Percentiles rank a stretch among this genome's conserved stretches.
Evolutionary conservation across 2,329 filamentous ascomycete species (phyloP).

Genomic region (Epicoccum sorghinum): DNA sequence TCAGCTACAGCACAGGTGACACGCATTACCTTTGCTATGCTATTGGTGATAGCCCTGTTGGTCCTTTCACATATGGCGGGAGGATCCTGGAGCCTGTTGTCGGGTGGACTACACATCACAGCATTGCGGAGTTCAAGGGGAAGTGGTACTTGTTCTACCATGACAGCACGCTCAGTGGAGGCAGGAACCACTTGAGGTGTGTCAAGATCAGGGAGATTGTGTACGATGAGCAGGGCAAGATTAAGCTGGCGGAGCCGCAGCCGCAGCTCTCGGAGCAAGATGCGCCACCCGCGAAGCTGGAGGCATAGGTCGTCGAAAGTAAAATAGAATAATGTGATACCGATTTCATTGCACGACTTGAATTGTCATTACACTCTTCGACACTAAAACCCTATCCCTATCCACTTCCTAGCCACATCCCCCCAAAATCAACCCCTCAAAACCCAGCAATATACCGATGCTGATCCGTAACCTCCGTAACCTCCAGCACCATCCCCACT

Average conservation of each 20-base stretch:
- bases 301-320: neutral
- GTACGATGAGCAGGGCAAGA: slow-evolving; percentile 70
- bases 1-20: slow-evolving; percentile 79
- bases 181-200: slow-evolving; percentile 72
- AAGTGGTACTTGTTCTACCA: slow-evolving; percentile 80
- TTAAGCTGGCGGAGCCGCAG: slow-evolving; percentile 50
- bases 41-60: slow-evolving; percentile 66
- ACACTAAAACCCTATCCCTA: too few relatives aligned
- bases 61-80: slow-evolving; percentile 75
- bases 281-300: slow-evolving; percentile 8
- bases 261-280: slow-evolving; percentile 29
- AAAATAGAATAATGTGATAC: neutral
- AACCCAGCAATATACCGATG: slow-evolving; percentile 60
- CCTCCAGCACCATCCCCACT: slow-evolving; percentile 65
- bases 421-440: slow-evolving; percentile 8
- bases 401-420: neutral
- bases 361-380: neutral
- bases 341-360: neutral
- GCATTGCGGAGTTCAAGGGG: slow-evolving; percentile 73
- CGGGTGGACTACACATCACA: slow-evolving; percentile 84
- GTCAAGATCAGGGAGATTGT: slow-evolving; percentile 79
- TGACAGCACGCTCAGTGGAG: slow-evolving; percentile 71
- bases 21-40: slow-evolving; percentile 77
- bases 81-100: slow-evolving; percentile 76
- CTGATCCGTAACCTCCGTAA: slow-evolving; percentile 61